Evolutionary conservation across 1,284 basidiomycete species (phyloP), one percentile per base, ranked within the genome.

Genomic region (Pholiota adiposa): DNA sequence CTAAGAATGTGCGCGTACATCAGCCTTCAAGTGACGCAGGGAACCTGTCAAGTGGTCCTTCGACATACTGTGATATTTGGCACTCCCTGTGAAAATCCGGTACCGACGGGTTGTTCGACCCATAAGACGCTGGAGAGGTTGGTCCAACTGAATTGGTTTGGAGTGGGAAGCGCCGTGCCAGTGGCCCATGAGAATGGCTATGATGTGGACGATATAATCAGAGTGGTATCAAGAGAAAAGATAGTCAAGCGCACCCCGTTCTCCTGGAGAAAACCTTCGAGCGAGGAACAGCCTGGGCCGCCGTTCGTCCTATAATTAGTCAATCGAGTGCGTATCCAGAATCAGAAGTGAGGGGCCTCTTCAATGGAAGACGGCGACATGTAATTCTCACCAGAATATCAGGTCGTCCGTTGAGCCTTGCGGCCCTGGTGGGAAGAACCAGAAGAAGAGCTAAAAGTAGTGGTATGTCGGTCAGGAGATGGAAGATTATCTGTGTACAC

Each of bases 81-180:
- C 7, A 67, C 80, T 4, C 93, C 93, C 64, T 87, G 86, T 0
- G 89, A 89, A 70, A 89, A 94, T 1, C 93, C 93, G 0, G 90
- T 93, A 6, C 90, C 89, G 25, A 93, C 86, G 0, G 93, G 93
- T 66, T 95, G 93, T 67, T 96, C 92, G 5, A 94, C 83, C 80
- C 83, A 94, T 14, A 94, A 74, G n/a, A 93, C 76, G 61, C 87
- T 90, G 1, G 89, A 89, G 27, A 93, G 75, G 67, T 94, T 93
- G 0, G 89, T 91, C 92, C 91, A 94, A 67, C 89, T 89, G 70
- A 84, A 85, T 62, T 88, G 82, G 64, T 94, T 95, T 1, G 74
- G 75, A 0, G 83, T 87, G 1, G 90, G 85, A 56, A 81, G 80
- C 2, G 86, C 87, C 63, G 85, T 84, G 1, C 92, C 92, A 49